Conservation (phyloP, 1,284 basidiomycete species). For the Ceratobasidium sp. region DNA sequence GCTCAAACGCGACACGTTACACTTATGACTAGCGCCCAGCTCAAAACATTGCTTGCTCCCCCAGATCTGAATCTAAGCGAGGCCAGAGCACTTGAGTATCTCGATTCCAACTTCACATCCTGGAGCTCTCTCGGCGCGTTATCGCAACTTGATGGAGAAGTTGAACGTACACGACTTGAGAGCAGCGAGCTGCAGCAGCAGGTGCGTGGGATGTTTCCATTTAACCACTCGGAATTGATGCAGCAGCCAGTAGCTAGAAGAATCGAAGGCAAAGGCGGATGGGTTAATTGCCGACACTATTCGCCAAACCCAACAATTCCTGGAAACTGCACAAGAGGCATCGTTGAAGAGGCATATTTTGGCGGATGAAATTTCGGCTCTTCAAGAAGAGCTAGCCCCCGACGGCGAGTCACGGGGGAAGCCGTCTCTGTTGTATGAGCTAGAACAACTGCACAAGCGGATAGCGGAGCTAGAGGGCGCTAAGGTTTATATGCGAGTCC, state of each 20-base stretch:
- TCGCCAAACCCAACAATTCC: constrained; percentile 15
- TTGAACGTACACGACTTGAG: constrained; percentile 31
- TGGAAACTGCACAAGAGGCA: constrained; percentile 65
- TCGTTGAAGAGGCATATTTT: constrained; percentile 77
- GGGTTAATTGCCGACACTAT: constrained; percentile 24
- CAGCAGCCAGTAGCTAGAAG: constrained; percentile 27
- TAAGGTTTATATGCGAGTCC: constrained; percentile 74
- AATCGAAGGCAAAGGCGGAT: constrained; percentile 30
- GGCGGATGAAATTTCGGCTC: constrained; percentile 72
- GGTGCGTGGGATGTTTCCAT: constrained; percentile 15
- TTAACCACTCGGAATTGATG: not conserved
- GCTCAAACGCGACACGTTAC: not conserved
- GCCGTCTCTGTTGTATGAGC: constrained; percentile 74
- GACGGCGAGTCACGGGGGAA: constrained; percentile 56
- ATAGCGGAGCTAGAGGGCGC: constrained; percentile 77
- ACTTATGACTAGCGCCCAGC: constrained; percentile 35
- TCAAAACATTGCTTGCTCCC: constrained; percentile 37
- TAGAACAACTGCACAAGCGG: constrained; percentile 74
- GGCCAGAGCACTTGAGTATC: constrained; percentile 33
- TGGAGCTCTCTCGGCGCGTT: constrained; percentile 38
- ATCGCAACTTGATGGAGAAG: constrained; percentile 27
- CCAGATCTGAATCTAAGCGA: constrained; percentile 38
- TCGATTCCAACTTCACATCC: constrained; percentile 38
- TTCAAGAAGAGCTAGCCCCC: constrained; percentile 71
- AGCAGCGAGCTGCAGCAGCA: constrained; percentile 19